These are phyloP conservation scores for Reutealis trisperma DNA, from an alignment of 345 rosid genomes.

Conservation along the genomic window DNA sequence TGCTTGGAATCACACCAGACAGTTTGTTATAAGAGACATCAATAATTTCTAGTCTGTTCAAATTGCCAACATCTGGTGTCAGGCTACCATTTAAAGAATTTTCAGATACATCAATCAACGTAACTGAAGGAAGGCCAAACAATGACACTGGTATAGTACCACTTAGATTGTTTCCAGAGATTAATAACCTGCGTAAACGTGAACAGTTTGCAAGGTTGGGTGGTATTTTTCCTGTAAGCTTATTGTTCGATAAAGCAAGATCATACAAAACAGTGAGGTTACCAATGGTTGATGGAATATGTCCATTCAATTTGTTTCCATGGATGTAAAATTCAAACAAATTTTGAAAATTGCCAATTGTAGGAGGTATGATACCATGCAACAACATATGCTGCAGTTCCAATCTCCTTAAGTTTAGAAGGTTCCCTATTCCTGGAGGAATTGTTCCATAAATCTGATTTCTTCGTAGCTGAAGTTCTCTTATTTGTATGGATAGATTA, in stretches of 20 bases:
- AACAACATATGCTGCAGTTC: not conserved
- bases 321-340: not conserved
- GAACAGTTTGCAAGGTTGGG: constrained; percentile 15
- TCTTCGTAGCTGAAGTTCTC: not conserved
- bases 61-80: constrained; percentile 16
- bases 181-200: not conserved
- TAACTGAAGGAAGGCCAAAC: constrained; percentile 19
- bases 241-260: constrained; percentile 13
- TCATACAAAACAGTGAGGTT: not conserved
- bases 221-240: constrained; percentile 29
- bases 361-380: not conserved
- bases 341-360: not conserved
- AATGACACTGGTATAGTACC: constrained; percentile 30
- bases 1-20: constrained; percentile 22
- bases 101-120: constrained; percentile 17
- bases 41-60: constrained; percentile 10
- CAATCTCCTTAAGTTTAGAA: not conserved
- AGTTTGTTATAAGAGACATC: constrained; percentile 28
- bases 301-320: constrained; percentile 13
- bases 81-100: constrained; percentile 22
- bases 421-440: constrained; percentile 21
- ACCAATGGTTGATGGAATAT: constrained; percentile 21
- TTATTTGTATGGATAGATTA: too few relatives aligned
- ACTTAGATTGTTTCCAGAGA: constrained; percentile 24
- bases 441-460: constrained; percentile 17